Percentiles rank a stretch among this genome's conserved stretches.
These are phyloP conservation scores for Termitomyces sp. DNA, from an alignment of 768 basidiomycete species.

Conservation along the genomic window DNA sequence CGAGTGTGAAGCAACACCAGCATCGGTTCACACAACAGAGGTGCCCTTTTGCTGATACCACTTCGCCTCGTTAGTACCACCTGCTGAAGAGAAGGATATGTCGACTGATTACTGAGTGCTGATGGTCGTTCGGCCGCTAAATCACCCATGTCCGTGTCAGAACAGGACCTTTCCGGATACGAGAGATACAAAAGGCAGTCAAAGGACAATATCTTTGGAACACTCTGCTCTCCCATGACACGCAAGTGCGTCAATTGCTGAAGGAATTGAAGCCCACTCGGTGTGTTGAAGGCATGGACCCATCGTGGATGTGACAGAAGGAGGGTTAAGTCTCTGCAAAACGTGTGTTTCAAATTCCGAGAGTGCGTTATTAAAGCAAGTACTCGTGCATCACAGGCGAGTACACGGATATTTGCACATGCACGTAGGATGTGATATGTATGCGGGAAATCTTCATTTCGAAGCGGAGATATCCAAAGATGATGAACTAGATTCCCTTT, in stretches of 20 bases:
- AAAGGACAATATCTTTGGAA: slow-evolving; percentile 19
- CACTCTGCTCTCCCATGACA: slow-evolving; percentile 23
- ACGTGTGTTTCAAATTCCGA: slow-evolving; percentile 19
- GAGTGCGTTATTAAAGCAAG: slow-evolving; percentile 18
- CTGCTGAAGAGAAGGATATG: slow-evolving; percentile 24
- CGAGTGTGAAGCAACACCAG: slow-evolving; percentile 23
- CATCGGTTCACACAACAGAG: slow-evolving; percentile 17
- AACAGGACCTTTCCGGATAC: slow-evolving; percentile 15
- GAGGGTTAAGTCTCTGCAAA: slow-evolving; percentile 27
- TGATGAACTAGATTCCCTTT: slow-evolving; percentile 19
- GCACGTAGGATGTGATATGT: slow-evolving; percentile 21
- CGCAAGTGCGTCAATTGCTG: slow-evolving; percentile 28
- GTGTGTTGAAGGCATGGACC: slow-evolving; percentile 19
- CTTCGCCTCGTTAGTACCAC: slow-evolving; percentile 26
- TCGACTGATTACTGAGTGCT: slow-evolving; percentile 15
- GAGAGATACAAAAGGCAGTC: slow-evolving; percentile 26
- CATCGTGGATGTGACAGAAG: slow-evolving; percentile 20
- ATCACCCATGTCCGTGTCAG: slow-evolving; percentile 7
- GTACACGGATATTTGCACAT: slow-evolving; percentile 24
- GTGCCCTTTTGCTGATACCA: slow-evolving; percentile 15
- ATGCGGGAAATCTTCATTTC: slow-evolving; percentile 15
- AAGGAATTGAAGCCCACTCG: slow-evolving; percentile 23
- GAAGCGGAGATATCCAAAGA: slow-evolving; percentile 30
- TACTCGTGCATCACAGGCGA: slow-evolving; percentile 27
- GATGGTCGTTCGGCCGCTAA: slow-evolving; percentile 10